These are phyloP conservation scores for Fusarium coicis DNA, from an alignment of 2,329 filamentous ascomycete genomes.

Conservation along the genomic window DNA sequence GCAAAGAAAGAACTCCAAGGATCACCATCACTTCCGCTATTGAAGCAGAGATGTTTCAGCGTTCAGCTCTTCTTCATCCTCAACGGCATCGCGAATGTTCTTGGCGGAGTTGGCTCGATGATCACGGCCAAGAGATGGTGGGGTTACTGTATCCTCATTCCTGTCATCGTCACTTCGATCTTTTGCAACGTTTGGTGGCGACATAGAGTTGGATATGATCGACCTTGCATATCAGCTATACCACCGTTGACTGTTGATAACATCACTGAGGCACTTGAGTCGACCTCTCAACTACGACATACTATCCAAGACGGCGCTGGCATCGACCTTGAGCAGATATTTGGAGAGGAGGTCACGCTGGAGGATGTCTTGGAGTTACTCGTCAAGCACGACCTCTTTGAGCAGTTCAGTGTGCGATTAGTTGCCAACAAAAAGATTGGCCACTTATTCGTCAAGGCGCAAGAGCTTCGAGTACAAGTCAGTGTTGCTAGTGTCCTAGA, in stretches of 20 bases:
- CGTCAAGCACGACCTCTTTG: conserved; percentile 32
- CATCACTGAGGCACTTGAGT: conserved; percentile 19
- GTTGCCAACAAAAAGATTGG: not conserved
- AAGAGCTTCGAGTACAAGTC: not conserved
- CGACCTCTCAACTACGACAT: conserved; percentile 15
- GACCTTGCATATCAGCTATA: conserved; percentile 17
- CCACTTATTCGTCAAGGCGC: not conserved
- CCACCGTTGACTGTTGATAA: not conserved
- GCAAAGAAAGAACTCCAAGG: conserved; percentile 42
- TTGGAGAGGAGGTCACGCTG: not conserved
- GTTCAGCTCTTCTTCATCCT: conserved; percentile 55
- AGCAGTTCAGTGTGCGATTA: conserved; percentile 21
- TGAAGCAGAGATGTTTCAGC: conserved; percentile 53
- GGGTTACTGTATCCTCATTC: conserved; percentile 63
- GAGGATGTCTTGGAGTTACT: conserved; percentile 11
- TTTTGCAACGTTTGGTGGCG: conserved; percentile 63
- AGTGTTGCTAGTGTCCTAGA: not conserved
- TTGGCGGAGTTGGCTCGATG: conserved; percentile 61
- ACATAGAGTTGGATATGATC: conserved; percentile 56
- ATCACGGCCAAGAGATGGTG: conserved; percentile 62
- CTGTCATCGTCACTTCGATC: conserved; percentile 59
- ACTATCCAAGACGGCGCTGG: conserved; percentile 2
- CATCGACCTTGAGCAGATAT: not conserved
- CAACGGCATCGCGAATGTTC: conserved; percentile 57
- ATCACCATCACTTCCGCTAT: conserved; percentile 38